Evolutionary conservation across 2,329 filamentous ascomycete genomes (phyloP), one percentile per base, ranked within the genome.

Genomic region (Phoma sp.): DNA sequence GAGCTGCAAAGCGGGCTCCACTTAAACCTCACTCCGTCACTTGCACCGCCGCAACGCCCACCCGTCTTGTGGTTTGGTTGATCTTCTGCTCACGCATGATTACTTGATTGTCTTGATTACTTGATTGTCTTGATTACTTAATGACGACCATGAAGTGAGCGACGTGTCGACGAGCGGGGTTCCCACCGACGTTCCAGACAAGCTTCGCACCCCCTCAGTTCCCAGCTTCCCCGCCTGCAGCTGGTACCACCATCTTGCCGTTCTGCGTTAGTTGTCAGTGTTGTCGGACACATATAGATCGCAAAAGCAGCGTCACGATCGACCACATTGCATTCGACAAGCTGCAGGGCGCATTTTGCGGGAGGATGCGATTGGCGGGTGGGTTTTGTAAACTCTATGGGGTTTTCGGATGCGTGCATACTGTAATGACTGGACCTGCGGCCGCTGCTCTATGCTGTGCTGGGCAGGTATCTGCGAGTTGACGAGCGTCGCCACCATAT

Each of bases 231-330:
- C 46, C 46, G 46, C 46, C 20, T 40, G 46, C 37, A 48, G 15
- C 15, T 15, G 28, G 30, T 39, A 32, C 26, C 14, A 25, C 17
- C 9, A 7, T 2, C 18, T 34, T 48, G 12, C 46, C 23, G 17
- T n/a, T 1, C 2, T 11, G 46, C 6, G 21, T 34, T 48, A 42
- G 36, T 15, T 17, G 23, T 21, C 9, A 5, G 12, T 23, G 7
- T 4, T 21, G 14, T 10, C 18, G 5, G 7, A 14, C 21, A 12
- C 29, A 25, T 26, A 18, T 26, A n/a, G 17, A 1, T 17, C 11
- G 39, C 25, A 39, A 51, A 45, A 51, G 40, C 48, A 34, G 40
- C 48, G 34, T 51, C 40, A 40, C 21, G 34, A 51, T 51, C 40
- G 48, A 12, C 21, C 25, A 11, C 17, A 15, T 29, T 11, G 36